phyloP scores from a whole-genome alignment of 2,329 filamentous ascomycete genomes.

The Phialophora macrospora region DNA sequence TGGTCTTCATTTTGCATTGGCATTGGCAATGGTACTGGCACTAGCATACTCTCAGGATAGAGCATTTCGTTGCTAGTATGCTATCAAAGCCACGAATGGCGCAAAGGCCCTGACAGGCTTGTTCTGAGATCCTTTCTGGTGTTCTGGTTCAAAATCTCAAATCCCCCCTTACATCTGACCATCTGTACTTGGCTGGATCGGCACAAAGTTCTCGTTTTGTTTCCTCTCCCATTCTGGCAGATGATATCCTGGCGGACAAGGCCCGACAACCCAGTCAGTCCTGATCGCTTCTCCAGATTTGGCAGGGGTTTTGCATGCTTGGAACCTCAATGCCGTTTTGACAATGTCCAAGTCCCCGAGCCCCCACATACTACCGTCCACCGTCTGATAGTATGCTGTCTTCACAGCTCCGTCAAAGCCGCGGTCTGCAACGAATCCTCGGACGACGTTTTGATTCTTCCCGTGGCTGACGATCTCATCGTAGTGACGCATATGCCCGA shows the following conservation, averaged over 20 bases:
- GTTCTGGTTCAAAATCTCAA: too few species aligned
- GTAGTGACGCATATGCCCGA: conserved; percentile 25
- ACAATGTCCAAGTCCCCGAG: conserved; percentile 15
- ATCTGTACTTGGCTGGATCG: background rate
- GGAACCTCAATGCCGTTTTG: background rate
- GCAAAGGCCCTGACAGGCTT: too few species aligned
- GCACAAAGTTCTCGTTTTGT: conserved; percentile 7
- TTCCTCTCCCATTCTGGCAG: conserved; percentile 13
- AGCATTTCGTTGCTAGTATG: too few species aligned
- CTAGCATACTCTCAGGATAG: too few species aligned
- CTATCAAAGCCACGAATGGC: too few species aligned
- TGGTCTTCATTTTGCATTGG: too few species aligned
- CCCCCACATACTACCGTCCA: conserved; percentile 13
- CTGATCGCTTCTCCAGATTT: background rate
- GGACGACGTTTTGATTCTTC: conserved; percentile 16
- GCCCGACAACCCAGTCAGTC: conserved; percentile 11
- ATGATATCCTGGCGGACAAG: conserved; percentile 22
- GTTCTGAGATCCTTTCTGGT: too few species aligned
- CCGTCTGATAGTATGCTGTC: conserved; percentile 16
- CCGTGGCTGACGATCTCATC: conserved; percentile 27
- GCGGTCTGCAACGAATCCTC: conserved; percentile 22
- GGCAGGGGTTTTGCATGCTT: background rate
- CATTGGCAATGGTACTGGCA: too few species aligned
- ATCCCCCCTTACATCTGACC: too few species aligned
- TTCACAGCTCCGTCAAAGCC: conserved; percentile 16